Base-by-base conservation (phyloP, 2,329 filamentous ascomycete species). In the Colletotrichum orchidophilum region DNA sequence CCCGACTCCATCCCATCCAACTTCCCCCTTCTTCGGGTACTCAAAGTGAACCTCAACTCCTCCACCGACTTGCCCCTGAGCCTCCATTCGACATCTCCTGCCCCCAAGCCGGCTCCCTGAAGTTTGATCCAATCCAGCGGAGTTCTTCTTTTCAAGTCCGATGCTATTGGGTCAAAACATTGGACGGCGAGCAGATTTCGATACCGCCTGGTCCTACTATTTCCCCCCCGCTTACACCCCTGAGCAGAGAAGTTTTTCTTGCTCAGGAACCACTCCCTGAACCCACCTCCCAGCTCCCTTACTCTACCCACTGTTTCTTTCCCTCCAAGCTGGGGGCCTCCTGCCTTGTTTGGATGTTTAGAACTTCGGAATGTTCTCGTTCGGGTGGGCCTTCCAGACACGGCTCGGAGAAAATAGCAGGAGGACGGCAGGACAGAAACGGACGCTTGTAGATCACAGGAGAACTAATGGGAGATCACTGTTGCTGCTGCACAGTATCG, bases 21-120 rank as follows among this genome's bases (percentile, higher is more conserved):
- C 66, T 33, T 58, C 33, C 69, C 68, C 69, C 58, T 68, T 63
- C 58, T 63, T 58, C 59, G 58, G 69, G 69, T 64, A 71, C 64
- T 71, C 64, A 69, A 71, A 71, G 58, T 71, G 69, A 68, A 71
- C 69, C 64, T 71, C 69, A 63, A 35, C 46, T 71, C 69, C 42
- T 69, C 69, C 64, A 69, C 69, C 29, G 18, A 26, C 52, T 24
- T 63, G 46, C 69, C 58, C 69, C 68, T 68, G 68, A 59, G 64
- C 69, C 64, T 63, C 65, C 58, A 35, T 70, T 29, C 53, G 21
- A 58, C 59, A 63, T 69, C 53, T 71, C 68, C 46, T 49, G 53
- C 21, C 15, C 8, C 53, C 46, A 39, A 26, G 52, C 52, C n/a
- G 53, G 11, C 52, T 63, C 52, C 58, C 55, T 58, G 58, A 21